Base-by-base conservation (phyloP, 1,284 basidiomycete genomes). In the Leucoagaricus sp. region DNA sequence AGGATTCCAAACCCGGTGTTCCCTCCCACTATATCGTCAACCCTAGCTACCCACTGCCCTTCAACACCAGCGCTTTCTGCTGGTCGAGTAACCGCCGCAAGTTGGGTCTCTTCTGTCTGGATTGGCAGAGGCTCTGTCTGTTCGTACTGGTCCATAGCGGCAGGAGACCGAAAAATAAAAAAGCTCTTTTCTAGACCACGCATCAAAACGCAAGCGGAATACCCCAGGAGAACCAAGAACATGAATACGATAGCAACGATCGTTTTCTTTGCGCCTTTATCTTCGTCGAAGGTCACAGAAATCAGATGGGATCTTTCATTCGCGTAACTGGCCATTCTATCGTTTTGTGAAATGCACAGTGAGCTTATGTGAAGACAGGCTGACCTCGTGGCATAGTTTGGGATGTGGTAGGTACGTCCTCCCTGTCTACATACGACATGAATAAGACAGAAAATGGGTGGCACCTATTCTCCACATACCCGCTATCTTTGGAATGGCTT, bases 371-470 rank as follows among this genome's bases (percentile, higher is more conserved):
- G 44, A 49, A 23, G 38, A 26, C 31, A 31, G 40, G 55, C 64
- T 42, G 45, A 71, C 72, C 71, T 73, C 58, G 72, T 72, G 25
- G 70, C 72, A 57, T 72, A 72, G 53, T 73, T 73, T 26, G 72
- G 71, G 49, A 73, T 66, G 61, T 73, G 70, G 58, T 72, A 73
- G 31, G 70, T 73, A 38, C 70, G 65, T 53, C 70, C 69, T 17
- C 70, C 70, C 25, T 66, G 63, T 57, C 72, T 73, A 48, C 15
- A 29, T 10, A 54, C 33, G 49, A 23, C 33, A 51, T 57, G 51
- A 61, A 61, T 51, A 57, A 26, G 10, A 31, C 26, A 25, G 49
- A 28, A 25, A 33, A 45, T 52, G 55, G 57, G 28, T 44, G 21
- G 49, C 44, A 53, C 31, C 53, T 34, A 51, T 34, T 17, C 13